A percentile compares a stretch with the other conserved stretches of the same genome.
phyloP scores from a whole-genome alignment of 176 grass and related monocot species.

The Canna indica region DNA sequence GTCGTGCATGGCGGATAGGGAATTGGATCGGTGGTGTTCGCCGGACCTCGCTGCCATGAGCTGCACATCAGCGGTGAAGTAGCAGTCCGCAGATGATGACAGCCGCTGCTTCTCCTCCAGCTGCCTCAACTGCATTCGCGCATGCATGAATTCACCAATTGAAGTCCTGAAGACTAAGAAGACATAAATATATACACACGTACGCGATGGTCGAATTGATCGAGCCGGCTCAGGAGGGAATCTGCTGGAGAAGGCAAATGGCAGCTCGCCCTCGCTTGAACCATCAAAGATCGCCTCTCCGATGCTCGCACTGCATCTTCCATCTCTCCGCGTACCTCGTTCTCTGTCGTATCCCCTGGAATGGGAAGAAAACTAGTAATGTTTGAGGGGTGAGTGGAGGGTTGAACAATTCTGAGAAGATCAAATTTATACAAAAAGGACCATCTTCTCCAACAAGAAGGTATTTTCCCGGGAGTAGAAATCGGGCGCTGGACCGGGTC shows the following conservation, averaged over 20 bases:
- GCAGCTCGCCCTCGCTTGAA: neutral
- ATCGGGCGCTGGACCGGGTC: too few species aligned
- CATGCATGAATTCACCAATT: neutral
- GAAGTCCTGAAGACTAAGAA: neutral
- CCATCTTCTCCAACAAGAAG: too few species aligned
- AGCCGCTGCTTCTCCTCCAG: constrained; percentile 18
- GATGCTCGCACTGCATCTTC: neutral
- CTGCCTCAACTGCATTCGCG: constrained; percentile 14
- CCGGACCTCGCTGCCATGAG: neutral
- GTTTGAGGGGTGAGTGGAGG: too few species aligned
- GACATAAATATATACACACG: neutral
- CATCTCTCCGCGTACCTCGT: neutral
- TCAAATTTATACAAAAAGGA: too few species aligned
- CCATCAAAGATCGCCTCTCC: neutral
- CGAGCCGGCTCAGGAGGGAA: constrained; percentile 11
- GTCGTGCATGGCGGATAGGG: constrained; percentile 15
- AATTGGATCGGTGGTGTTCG: constrained; percentile 6
- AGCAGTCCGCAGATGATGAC: neutral
- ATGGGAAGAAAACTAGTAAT: too few species aligned
- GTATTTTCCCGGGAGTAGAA: too few species aligned
- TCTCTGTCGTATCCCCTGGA: too few species aligned
- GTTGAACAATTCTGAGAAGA: too few species aligned
- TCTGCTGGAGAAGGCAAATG: neutral
- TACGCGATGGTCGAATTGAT: constrained; percentile 18
- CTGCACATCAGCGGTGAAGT: constrained; percentile 14